A percentile compares a stretch with the other conserved stretches of the same genome.
These are phyloP conservation scores for Cutaneotrichosporon curvatum DNA, from an alignment of 1,284 basidiomycete genomes.

Conservation along the genomic window DNA sequence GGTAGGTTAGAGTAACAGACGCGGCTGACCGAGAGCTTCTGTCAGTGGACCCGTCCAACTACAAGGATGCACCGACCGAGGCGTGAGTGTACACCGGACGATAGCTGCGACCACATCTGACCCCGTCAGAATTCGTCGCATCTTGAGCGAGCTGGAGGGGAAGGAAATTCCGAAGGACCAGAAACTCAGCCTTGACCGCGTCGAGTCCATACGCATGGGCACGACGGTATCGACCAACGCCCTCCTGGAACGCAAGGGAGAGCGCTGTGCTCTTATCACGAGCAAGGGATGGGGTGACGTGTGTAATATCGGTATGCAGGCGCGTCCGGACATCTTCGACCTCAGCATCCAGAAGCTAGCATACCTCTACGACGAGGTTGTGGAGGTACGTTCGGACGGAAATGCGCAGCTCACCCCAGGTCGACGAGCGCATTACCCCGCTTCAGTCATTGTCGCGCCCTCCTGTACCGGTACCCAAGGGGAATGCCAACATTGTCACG, in stretches of 20 bases:
- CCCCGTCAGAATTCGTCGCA: conserved; percentile 65
- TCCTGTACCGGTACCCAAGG: conserved; percentile 12
- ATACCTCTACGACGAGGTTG: conserved; percentile 70
- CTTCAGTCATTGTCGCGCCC: conserved; percentile 40
- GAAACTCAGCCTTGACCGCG: conserved; percentile 49
- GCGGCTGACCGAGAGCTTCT: conserved; percentile 52
- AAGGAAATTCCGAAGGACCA: conserved; percentile 59
- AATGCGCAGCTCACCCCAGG: conserved; percentile 22
- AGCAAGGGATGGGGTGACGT: conserved; percentile 63
- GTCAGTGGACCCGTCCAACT: conserved; percentile 79
- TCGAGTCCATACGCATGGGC: conserved; percentile 40
- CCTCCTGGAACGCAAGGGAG: conserved; percentile 85
- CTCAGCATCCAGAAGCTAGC: conserved; percentile 72
- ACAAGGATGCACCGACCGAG: conserved; percentile 79
- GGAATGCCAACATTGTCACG: conserved; percentile 19
- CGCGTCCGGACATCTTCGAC: conserved; percentile 75
- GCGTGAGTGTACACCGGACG: conserved; percentile 12
- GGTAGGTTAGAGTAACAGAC: conserved; percentile 8
- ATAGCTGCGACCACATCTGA: background rate
- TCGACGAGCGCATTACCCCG: conserved; percentile 86
- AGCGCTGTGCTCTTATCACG: conserved; percentile 86
- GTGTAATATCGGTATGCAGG: conserved; percentile 35
- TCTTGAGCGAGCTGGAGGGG: conserved; percentile 70
- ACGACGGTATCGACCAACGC: conserved; percentile 81
- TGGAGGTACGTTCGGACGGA: conserved; percentile 56